Conservation (phyloP, 2,329 filamentous ascomycete genomes). For the Xylaria arbuscula region DNA sequence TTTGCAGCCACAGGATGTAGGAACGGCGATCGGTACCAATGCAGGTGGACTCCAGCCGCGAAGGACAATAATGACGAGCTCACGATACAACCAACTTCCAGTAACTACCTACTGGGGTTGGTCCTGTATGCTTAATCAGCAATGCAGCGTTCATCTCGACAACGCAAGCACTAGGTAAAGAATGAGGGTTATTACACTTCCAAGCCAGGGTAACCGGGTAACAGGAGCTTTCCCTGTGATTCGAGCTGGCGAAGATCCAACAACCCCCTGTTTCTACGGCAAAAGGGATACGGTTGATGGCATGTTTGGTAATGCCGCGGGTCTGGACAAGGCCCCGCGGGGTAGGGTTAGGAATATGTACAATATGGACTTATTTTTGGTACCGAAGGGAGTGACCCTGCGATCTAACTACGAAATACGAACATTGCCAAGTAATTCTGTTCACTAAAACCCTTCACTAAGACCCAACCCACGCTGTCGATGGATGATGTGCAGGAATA, state of each 20-base stretch:
- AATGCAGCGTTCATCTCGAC: background rate
- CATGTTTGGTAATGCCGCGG: background rate
- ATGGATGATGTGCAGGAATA: constrained; percentile 29
- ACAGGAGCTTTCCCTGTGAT: constrained; percentile 7
- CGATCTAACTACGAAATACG: constrained; percentile 14
- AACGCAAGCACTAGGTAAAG: background rate
- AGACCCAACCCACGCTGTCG: background rate
- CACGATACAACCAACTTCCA: background rate
- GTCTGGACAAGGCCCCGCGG: constrained; percentile 4
- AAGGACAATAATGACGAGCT: constrained; percentile 8
- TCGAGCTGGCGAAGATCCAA: constrained; percentile 8
- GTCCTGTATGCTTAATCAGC: constrained; percentile 9
- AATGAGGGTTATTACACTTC: constrained; percentile 5
- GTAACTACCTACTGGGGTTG: background rate
- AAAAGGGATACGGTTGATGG: background rate
- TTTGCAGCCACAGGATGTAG: constrained; percentile 8
- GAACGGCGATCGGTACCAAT: constrained; percentile 7
- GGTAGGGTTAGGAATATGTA: background rate
- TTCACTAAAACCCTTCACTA: background rate
- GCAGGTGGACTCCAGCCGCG: constrained; percentile 4
- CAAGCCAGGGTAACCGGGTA: background rate
- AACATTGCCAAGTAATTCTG: background rate
- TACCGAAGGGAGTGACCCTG: background rate
- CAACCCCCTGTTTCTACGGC: background rate
- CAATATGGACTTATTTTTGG: background rate